These are phyloP conservation scores for Rhizophagus prolifer DNA, from an alignment of 192 early-diverging fungal genomes.

Conservation along the genomic window DNA sequence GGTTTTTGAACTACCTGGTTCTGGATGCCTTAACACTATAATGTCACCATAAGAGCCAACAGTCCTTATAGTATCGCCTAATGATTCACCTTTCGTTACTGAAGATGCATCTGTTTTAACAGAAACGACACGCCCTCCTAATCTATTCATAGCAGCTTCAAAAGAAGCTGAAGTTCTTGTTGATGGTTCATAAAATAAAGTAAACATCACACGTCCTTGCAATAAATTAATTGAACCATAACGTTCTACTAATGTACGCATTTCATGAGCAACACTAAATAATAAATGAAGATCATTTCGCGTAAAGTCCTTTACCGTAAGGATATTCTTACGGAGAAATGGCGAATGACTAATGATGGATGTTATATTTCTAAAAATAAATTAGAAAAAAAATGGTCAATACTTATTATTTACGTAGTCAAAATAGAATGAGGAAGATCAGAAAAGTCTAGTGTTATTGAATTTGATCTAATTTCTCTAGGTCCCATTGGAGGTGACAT, in stretches of 20 bases:
- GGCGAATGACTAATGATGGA: slow-evolving; percentile 68
- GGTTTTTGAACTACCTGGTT: slow-evolving; percentile 75
- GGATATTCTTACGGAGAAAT: slow-evolving; percentile 93
- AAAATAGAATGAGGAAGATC: slow-evolving; percentile 6
- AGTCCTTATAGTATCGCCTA: slow-evolving; percentile 94
- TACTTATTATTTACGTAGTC: slow-evolving; percentile 7
- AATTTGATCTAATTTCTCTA: slow-evolving; percentile 27
- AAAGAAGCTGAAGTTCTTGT: slow-evolving; percentile 94
- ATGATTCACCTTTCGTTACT: slow-evolving; percentile 92
- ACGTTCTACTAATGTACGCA: slow-evolving; percentile 91
- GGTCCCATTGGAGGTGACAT: slow-evolving; percentile 40
- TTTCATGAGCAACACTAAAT: slow-evolving; percentile 96
- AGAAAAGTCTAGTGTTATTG: slow-evolving; percentile 31
- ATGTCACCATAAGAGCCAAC: slow-evolving; percentile 90
- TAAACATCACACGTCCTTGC: slow-evolving; percentile 87
- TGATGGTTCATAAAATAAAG: slow-evolving; percentile 96
- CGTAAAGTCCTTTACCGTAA: slow-evolving; percentile 88
- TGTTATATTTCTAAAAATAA: slow-evolving; percentile 35
- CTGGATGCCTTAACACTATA: slow-evolving; percentile 91
- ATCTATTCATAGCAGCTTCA: slow-evolving; percentile 89
- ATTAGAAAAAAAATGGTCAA: neutral
- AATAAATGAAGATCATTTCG: slow-evolving; percentile 91
- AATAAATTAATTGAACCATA: slow-evolving; percentile 83
- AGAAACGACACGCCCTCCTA: slow-evolving; percentile 88
- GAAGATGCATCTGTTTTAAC: slow-evolving; percentile 85